Percentiles rank a stretch among this genome's conserved stretches.
Evolutionary conservation across 2,329 filamentous ascomycete genomes (phyloP).

Genomic region (Colletotrichum brevisporum): DNA sequence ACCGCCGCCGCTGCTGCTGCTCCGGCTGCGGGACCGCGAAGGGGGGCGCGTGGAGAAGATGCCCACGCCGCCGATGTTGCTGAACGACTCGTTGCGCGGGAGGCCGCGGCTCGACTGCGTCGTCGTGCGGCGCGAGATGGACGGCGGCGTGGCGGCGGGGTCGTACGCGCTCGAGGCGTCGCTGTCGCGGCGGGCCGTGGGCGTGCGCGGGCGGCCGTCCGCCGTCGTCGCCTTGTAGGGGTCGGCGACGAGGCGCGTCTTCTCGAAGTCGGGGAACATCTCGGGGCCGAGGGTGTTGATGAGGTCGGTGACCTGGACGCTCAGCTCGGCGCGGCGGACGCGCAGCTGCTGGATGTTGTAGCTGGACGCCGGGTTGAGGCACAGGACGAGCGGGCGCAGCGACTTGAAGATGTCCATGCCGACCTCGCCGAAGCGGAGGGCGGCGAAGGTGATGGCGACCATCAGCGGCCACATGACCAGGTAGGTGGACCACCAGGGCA

Average conservation of each 20-base stretch:
- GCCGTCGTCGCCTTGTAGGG: conserved; percentile 57
- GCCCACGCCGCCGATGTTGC: conserved; percentile 87
- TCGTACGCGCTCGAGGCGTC: conserved; percentile 61
- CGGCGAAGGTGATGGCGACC: conserved; percentile 90
- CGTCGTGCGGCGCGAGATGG: conserved; percentile 63
- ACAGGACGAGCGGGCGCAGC: conserved; percentile 86
- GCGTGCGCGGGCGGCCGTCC: conserved; percentile 45
- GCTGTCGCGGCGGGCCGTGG: conserved; percentile 59
- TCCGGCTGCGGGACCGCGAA: conserved; percentile 82
- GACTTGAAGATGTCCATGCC: conserved; percentile 99
- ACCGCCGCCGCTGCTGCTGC: conserved; percentile 76
- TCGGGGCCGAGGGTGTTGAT: conserved; percentile 97
- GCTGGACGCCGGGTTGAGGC: conserved; percentile 85
- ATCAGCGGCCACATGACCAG: conserved; percentile 84
- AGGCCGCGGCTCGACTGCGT: conserved; percentile 67
- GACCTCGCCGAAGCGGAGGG: conserved; percentile 95
- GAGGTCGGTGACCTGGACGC: conserved; percentile 86
- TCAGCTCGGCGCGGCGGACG: conserved; percentile 79
- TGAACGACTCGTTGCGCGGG: conserved; percentile 93
- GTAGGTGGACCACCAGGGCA: conserved; percentile 84
- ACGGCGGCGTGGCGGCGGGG: conserved; percentile 52
- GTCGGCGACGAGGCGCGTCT: conserved; percentile 77
- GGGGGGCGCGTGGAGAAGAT: conserved; percentile 91
- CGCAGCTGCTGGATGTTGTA: conserved; percentile 88
- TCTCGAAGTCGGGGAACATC: conserved; percentile 96